Evolutionary conservation across 2,329 filamentous ascomycete species (phyloP), one percentile per base, ranked within the genome.

Genomic region (Trichoderma sp.): DNA sequence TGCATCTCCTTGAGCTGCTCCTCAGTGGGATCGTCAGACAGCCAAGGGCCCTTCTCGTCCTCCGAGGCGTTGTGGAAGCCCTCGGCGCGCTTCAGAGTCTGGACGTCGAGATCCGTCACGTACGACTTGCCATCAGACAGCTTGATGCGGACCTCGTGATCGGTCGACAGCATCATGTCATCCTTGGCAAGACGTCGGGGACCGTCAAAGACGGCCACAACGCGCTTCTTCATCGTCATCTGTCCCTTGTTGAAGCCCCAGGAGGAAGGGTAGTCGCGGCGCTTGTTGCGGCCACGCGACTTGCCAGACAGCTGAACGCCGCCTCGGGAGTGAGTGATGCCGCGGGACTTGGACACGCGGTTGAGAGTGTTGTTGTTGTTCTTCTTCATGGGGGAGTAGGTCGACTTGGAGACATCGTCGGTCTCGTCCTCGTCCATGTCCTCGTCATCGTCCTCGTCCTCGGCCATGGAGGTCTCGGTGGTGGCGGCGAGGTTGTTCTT

Each of bases 141-240:
- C 77, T 88, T 88, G 76, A 97, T 83, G 73, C 94, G 92, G 44
- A 98, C 92, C 79, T 99, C 95, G 73, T 95, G 93, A 72, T 97
- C 93, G 17, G 91, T 93, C 71, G 93, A 92, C 57, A 99, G 88
- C 93, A 97, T 96, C 92, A 98, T 95, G 79, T 99, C 95, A 75
- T 99, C 95, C 81, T 98, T 98, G 85, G 91, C 95, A 57, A 99
- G 84, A 48, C 94, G 88, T 61, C 93, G 88, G 17, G 85, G 85
- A 0, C 95, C 95, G 74, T 98, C 93, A 73, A 96, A 99, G 21
- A 96, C 91, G 69, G 92, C 92, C 72, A 98, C 83, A 63, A 97
- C 92, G 30, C 95, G 91, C 86, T 97, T 97, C 87, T 96, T 97
- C 87, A 96, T 96, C 74, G 91, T 96, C 92, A 98, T 97, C 81